A percentile compares a stretch with the other conserved stretches of the same genome.
Conservation (phyloP, 768 basidiomycete genomes). For the Lepiota venenata region DNA sequence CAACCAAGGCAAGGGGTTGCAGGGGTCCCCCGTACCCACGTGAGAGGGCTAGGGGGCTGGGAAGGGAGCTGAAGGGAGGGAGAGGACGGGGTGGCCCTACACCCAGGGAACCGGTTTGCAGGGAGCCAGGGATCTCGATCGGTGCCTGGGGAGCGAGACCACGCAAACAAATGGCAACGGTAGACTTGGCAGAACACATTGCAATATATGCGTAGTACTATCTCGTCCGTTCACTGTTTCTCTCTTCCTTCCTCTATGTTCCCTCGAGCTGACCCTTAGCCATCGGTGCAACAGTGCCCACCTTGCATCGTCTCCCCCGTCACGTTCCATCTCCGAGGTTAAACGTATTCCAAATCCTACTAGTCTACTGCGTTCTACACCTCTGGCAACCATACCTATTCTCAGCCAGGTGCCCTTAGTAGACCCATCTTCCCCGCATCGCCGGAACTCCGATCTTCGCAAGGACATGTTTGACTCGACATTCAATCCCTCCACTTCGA, state of each 20-base stretch:
- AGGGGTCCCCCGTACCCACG: too few species aligned
- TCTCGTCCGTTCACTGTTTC: neutral
- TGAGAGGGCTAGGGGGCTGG: too few species aligned
- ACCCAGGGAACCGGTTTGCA: neutral
- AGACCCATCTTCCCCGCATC: neutral
- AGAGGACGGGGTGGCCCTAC: too few species aligned
- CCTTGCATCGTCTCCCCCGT: too few species aligned
- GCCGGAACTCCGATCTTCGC: neutral
- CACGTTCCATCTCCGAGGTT: neutral
- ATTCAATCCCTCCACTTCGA: neutral
- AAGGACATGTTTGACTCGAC: neutral
- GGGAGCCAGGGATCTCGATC: neutral
- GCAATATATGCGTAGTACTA: constrained; percentile 7
- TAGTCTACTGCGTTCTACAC: neutral
- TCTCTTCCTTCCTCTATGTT: constrained; percentile 1
- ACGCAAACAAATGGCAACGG: constrained; percentile 16
- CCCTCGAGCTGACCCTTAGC: neutral
- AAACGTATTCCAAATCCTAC: neutral
- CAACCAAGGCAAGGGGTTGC: too few species aligned
- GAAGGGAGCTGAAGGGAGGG: too few species aligned
- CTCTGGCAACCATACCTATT: neutral
- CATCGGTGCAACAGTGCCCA: neutral
- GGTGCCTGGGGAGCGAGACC: constrained; percentile 18
- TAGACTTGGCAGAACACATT: neutral
- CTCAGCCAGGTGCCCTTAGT: neutral